Evolutionary conservation across 371 early-diverging fungal genomes (phyloP).

Genomic region (Syncephalastrum sp.): DNA sequence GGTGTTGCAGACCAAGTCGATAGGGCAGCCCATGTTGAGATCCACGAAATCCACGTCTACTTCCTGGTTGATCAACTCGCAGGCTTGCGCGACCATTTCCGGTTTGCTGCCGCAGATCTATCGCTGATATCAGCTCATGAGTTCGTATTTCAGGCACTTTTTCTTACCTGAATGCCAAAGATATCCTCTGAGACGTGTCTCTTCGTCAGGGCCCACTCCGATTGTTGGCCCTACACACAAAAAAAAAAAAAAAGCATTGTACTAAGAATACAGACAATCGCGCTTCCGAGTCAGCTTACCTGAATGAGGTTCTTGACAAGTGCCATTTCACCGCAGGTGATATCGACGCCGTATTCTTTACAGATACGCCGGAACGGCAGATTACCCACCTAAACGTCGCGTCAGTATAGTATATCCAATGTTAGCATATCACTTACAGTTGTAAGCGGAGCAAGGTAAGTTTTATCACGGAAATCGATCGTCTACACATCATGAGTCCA

Average conservation of each 20-base stretch:
- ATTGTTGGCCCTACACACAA: slow-evolving; percentile 57
- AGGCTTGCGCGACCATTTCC: slow-evolving; percentile 64
- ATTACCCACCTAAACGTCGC: slow-evolving; percentile 77
- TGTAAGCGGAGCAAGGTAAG: slow-evolving; percentile 95
- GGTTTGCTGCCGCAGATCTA: slow-evolving; percentile 66
- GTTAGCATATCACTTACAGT: slow-evolving; percentile 44
- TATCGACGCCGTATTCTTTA: slow-evolving; percentile 92
- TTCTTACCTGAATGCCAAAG: slow-evolving; percentile 83
- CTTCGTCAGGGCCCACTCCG: slow-evolving; percentile 87
- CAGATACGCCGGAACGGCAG: slow-evolving; percentile 94
- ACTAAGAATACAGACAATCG: not conserved
- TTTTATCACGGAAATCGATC: slow-evolving; percentile 85
- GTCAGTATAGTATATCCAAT: not conserved
- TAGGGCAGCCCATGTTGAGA: slow-evolving; percentile 95
- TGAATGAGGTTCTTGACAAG: slow-evolving; percentile 70
- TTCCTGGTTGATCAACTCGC: slow-evolving; percentile 69
- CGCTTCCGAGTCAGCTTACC: slow-evolving; percentile 7
- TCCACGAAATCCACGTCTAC: slow-evolving; percentile 91
- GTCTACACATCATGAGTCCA: slow-evolving; percentile 16
- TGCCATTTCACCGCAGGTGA: slow-evolving; percentile 98
- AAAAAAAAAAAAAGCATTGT: not conserved
- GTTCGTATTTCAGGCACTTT: not conserved
- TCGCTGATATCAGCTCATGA: not conserved
- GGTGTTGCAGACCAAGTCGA: slow-evolving; percentile 80
- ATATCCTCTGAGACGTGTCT: slow-evolving; percentile 89